Evolutionary conservation across 352 stramenopile genomes (phyloP).

Genomic region (Phytopythium mirpurense): DNA sequence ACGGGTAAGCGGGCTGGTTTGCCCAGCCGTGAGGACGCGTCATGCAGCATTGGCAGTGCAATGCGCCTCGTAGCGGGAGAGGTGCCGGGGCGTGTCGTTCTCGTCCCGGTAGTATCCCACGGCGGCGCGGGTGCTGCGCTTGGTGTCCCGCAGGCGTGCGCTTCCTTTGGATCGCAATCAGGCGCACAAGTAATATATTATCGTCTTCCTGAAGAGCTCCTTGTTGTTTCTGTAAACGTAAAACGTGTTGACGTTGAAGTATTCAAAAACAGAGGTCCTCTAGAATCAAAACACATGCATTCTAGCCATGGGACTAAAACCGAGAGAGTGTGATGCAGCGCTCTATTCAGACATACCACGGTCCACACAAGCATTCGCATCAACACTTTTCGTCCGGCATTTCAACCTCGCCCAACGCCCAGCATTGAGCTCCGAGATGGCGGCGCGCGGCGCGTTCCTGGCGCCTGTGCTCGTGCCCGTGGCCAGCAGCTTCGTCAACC

Average conservation of each 20-base stretch:
- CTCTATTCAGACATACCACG: background rate
- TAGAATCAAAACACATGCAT: too few relatives aligned
- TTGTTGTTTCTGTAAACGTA: background rate
- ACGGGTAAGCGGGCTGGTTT: too few relatives aligned
- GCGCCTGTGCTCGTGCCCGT: slow-evolving; percentile 52
- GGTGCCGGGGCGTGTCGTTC: too few relatives aligned
- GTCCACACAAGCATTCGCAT: too few relatives aligned
- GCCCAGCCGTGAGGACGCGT: too few relatives aligned
- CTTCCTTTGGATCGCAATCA: background rate
- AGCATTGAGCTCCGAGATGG: too few relatives aligned
- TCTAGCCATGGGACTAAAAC: too few relatives aligned
- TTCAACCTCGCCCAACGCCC: slow-evolving; percentile 4
- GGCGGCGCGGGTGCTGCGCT: too few relatives aligned
- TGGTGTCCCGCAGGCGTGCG: too few relatives aligned
- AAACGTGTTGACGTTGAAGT: slow-evolving; percentile 2
- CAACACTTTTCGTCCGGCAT: slow-evolving; percentile 3
- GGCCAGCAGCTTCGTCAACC: slow-evolving; percentile 67
- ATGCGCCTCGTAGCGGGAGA: too few relatives aligned
- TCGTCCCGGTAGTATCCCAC: too few relatives aligned
- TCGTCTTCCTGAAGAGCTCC: background rate
- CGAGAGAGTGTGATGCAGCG: background rate
- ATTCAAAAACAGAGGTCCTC: background rate
- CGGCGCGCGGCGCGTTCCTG: slow-evolving; percentile 52
- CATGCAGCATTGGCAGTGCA: too few relatives aligned
- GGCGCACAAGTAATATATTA: slow-evolving; percentile 4